Percentiles rank a stretch among this genome's conserved stretches.
phyloP scores from a whole-genome alignment of 2,329 filamentous ascomycete genomes.

The Epichloe uncinata region DNA sequence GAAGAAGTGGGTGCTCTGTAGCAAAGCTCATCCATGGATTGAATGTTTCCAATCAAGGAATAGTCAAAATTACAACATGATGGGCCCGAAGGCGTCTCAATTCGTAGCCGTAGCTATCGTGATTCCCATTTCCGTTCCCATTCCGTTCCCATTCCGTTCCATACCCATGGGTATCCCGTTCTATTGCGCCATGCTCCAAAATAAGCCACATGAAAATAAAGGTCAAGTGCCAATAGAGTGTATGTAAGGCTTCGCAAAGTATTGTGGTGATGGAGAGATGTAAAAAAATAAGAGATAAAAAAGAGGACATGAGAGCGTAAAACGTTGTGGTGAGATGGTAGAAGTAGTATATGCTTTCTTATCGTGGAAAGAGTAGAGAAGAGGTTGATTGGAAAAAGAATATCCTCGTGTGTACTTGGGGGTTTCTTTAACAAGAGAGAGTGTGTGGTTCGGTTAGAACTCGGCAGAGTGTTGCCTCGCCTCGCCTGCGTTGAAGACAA shows the following conservation, averaged over 20 bases:
- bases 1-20: too few species aligned
- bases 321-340: not conserved
- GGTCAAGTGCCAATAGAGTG: not conserved
- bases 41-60: too few species aligned
- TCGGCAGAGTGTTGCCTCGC: not conserved
- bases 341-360: not conserved
- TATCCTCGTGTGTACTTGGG: too few species aligned
- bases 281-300: not conserved
- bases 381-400: too few species aligned
- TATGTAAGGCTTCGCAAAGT: not conserved
- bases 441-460: not conserved
- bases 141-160: not conserved
- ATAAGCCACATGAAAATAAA: not conserved
- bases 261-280: not conserved
- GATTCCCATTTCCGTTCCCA: too few species aligned
- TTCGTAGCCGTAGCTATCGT: not conserved
- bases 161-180: slow-evolving; percentile 1
- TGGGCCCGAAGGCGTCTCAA: too few species aligned
- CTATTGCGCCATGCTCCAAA: not conserved
- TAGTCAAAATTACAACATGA: too few species aligned
- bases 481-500: slow-evolving; percentile 26
- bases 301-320: not conserved
- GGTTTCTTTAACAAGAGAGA: too few species aligned
- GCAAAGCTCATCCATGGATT: too few species aligned
- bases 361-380: too few species aligned